Evolutionary conservation across 2,329 filamentous ascomycete species (phyloP), one percentile per base, ranked within the genome.

Genomic region (Pseudopithomyces chartarum): DNA sequence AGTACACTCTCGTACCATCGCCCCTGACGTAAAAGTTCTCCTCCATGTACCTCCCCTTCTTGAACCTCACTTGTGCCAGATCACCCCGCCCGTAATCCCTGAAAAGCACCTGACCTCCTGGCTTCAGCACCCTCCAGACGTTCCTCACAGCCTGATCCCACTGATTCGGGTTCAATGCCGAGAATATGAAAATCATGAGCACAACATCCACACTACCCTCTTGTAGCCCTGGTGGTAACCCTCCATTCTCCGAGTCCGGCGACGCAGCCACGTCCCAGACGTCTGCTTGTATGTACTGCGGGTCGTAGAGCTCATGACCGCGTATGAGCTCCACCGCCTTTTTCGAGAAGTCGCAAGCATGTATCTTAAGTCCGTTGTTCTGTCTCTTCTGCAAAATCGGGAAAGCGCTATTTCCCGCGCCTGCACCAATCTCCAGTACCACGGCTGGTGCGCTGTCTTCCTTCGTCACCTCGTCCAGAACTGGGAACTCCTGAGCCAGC

Each of bases 21-120:
- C 95, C 95, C 33, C 95, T 84, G 43, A 97, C 90, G 74, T 99
- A 99, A 69, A 99, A 99, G 72, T 98, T 99, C 77, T 98, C 95
- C 54, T 92, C 91, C 71, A 99, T 84, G 70, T 94, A 98, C 39
- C 95, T 85, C 12, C 92, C 92, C 79, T 97, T 97, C 79, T 95
- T 96, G 81, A 99, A 98, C 57, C 95, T 86, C 59, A 99, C 95
- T 80, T 99, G 95, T 17, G 95, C 94, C 59, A 99, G 82, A 77
- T 99, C 95, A 33, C 95, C 95, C 73, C 93, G 86, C 56, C 95
- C 95, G 79, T 99, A 99, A 78, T 99, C 95, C 67, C 95, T 87
- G 83, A 99, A 98, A 71, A 97, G 86, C 52, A 99, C 90, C 69
- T 91, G 84, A n/a, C 95, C 95, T 59, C 93, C 94, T 1, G 92